Percentiles rank a stretch among this genome's conserved stretches.
phyloP scores from a whole-genome alignment of 768 basidiomycete genomes.

The Mycena venus region DNA sequence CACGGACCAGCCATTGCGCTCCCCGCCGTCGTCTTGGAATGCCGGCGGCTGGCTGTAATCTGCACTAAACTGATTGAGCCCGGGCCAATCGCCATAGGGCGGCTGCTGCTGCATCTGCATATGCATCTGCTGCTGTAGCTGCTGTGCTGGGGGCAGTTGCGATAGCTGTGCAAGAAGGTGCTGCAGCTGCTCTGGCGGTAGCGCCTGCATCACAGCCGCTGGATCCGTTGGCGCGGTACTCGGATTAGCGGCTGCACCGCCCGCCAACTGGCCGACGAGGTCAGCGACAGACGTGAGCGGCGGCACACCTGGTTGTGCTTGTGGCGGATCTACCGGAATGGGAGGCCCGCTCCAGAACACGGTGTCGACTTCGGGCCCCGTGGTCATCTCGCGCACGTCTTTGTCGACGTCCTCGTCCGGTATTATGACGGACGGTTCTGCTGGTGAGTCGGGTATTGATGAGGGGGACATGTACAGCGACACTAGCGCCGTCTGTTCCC shows the following conservation, averaged over 20 bases:
- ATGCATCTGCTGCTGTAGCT: slow-evolving; percentile 18
- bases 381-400: slow-evolving; percentile 74
- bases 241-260: slow-evolving; percentile 47
- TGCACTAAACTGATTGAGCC: slow-evolving; percentile 53
- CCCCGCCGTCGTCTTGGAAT: slow-evolving; percentile 60
- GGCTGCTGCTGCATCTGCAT: slow-evolving; percentile 34
- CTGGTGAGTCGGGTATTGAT: slow-evolving; percentile 85
- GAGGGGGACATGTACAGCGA: slow-evolving; percentile 79
- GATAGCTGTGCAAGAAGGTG: slow-evolving; percentile 57
- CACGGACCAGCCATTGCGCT: slow-evolving; percentile 57
- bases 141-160: slow-evolving; percentile 43
- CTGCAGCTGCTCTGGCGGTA: slow-evolving; percentile 75
- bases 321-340: slow-evolving; percentile 32
- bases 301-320: slow-evolving; percentile 30
- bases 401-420: slow-evolving; percentile 79
- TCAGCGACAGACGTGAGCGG: slow-evolving; percentile 72
- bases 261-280: slow-evolving; percentile 74
- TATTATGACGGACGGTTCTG: slow-evolving; percentile 72
- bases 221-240: slow-evolving; percentile 51
- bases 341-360: slow-evolving; percentile 72
- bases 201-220: slow-evolving; percentile 50
- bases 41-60: slow-evolving; percentile 64
- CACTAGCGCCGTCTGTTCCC: slow-evolving; percentile 82
- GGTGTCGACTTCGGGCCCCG: slow-evolving; percentile 75
- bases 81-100: slow-evolving; percentile 57